A percentile compares a stretch with the other conserved stretches of the same genome.
Conservation (phyloP, 768 basidiomycete genomes). For the Calocybe indica region DNA sequence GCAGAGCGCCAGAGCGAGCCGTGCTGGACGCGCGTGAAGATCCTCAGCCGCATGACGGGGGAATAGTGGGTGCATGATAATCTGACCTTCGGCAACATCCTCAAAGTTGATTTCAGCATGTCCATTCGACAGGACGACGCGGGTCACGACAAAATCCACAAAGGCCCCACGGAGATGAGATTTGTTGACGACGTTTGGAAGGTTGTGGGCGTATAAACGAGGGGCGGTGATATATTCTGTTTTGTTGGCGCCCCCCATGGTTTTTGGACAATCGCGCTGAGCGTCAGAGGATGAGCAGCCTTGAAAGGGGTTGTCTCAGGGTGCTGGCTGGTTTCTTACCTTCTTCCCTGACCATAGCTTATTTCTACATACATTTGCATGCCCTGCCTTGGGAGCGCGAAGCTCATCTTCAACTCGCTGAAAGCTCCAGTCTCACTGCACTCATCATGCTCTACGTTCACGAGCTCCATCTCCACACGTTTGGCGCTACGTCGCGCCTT, state of each 20-base stretch:
- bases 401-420: slow-evolving; percentile 22
- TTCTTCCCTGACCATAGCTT: no score
- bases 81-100: background rate
- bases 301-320: no score
- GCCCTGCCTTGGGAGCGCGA: slow-evolving; percentile 31
- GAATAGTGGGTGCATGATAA: background rate
- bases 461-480: slow-evolving; percentile 18
- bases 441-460: slow-evolving; percentile 14
- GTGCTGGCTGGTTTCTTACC: no score
- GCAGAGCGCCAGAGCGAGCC: no score
- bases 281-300: no score
- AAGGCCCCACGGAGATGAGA: background rate
- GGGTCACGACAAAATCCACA: background rate
- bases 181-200: background rate
- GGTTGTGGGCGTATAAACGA: background rate
- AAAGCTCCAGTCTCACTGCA: slow-evolving; percentile 18
- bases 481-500: slow-evolving; percentile 24
- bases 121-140: background rate
- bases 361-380: background rate
- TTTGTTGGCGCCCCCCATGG: no score
- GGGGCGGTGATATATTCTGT: background rate
- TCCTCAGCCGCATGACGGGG: no score
- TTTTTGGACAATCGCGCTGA: no score
- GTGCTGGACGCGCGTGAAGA: no score
- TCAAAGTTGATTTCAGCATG: background rate